Evolutionary conservation across 257 asterid species (phyloP).

Genomic region (Nicotiana obtusifolia): DNA sequence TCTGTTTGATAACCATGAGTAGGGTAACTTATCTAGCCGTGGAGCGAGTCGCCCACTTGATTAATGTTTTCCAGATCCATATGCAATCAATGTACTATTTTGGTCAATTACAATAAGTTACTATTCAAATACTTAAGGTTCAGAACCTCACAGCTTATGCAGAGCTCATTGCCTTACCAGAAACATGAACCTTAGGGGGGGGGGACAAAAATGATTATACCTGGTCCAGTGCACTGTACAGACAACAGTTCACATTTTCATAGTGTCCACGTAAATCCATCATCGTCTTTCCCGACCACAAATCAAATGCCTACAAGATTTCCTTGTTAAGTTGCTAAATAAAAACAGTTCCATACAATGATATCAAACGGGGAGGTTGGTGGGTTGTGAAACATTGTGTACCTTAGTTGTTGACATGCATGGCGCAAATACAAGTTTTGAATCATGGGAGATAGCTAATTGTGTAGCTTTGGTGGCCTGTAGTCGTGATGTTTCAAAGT

Average conservation of each 20-base stretch:
- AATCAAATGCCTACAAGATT: slow-evolving; percentile 62
- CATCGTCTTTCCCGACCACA: slow-evolving; percentile 87
- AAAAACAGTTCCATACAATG: too few relatives aligned
- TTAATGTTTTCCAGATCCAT: background rate
- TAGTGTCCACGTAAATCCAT: slow-evolving; percentile 72
- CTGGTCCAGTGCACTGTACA: slow-evolving; percentile 79
- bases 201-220: slow-evolving; percentile 27
- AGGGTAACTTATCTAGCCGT: background rate
- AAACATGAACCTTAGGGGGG: background rate
- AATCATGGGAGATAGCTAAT: slow-evolving; percentile 69
- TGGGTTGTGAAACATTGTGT: background rate
- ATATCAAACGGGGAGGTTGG: background rate
- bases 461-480: slow-evolving; percentile 77
- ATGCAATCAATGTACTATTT: background rate
- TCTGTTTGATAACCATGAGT: background rate
- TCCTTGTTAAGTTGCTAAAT: background rate
- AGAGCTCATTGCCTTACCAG: background rate
- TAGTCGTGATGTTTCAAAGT: slow-evolving; percentile 76
- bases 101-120: background rate
- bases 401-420: slow-evolving; percentile 83
- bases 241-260: slow-evolving; percentile 85
- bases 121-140: background rate
- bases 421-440: slow-evolving; percentile 73
- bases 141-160: background rate
- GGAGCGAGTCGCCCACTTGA: background rate